Conservation (phyloP, 1,139 yeast species). For the Blastobotrys arbuscula region DNA sequence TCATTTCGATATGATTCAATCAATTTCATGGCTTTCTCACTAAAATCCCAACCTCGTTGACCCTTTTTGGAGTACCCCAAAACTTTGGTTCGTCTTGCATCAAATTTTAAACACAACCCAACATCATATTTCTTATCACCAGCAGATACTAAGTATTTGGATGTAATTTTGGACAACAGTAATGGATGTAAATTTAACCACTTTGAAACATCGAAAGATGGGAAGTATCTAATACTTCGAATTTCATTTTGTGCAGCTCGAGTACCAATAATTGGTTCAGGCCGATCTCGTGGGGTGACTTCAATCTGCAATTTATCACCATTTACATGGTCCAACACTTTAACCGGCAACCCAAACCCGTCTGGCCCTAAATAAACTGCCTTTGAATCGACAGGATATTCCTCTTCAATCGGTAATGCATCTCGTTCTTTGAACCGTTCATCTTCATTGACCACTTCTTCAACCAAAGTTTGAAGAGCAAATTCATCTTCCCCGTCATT, state of each 20-base stretch:
- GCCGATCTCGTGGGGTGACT: constrained; percentile 25
- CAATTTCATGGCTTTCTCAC: constrained; percentile 65
- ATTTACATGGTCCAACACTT: constrained; percentile 55
- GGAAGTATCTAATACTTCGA: constrained; percentile 52
- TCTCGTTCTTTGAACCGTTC: constrained; percentile 65
- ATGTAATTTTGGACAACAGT: constrained; percentile 70
- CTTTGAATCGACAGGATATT: constrained; percentile 67
- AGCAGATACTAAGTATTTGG: constrained; percentile 59
- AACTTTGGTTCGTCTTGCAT: constrained; percentile 72
- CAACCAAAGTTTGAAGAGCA: constrained; percentile 78
- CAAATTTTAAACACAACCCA: constrained; percentile 83
- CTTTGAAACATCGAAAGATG: constrained; percentile 63
- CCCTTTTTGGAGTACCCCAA: constrained; percentile 75
- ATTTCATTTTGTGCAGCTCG: constrained; percentile 54
- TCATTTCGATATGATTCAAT: constrained; percentile 53
- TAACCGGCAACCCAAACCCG: constrained; percentile 85
- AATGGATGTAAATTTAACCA: constrained; percentile 54
- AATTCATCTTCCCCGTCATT: constrained; percentile 32
- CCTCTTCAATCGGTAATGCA: constrained; percentile 73
- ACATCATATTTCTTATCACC: constrained; percentile 57
- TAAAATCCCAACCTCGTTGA: constrained; percentile 76
- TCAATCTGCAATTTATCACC: constrained; percentile 33
- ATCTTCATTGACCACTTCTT: constrained; percentile 68
- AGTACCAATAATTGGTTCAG: constrained; percentile 35
- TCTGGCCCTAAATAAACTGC: constrained; percentile 83